These are phyloP conservation scores for Fusarium fujikuroi DNA, from an alignment of 2,329 filamentous ascomycete species.

Conservation along the genomic window DNA sequence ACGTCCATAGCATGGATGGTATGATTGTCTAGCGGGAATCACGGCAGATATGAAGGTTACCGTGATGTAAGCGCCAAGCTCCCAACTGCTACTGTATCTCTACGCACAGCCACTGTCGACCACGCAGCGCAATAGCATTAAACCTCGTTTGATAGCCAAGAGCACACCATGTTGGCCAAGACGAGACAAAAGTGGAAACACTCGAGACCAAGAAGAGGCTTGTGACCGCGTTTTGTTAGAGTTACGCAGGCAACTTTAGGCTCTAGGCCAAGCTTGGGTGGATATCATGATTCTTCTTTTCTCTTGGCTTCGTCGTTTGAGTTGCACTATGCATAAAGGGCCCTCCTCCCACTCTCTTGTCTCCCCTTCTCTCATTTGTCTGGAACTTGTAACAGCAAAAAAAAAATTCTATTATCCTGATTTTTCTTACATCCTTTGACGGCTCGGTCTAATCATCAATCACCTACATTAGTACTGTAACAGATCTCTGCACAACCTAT, in stretches of 20 bases:
- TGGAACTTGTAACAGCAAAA: not conserved
- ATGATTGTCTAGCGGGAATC: not conserved
- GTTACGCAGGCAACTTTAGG: constrained; percentile 20
- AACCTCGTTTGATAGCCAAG: constrained; percentile 25
- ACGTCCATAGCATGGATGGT: not conserved
- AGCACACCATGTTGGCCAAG: constrained; percentile 7
- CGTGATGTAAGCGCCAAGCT: constrained; percentile 34
- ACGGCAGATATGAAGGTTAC: constrained; percentile 2
- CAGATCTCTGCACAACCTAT: constrained; percentile 7
- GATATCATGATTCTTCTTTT: constrained; percentile 9
- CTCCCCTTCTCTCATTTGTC: not conserved
- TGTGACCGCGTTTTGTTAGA: constrained; percentile 19
- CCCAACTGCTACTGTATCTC: constrained; percentile 1
- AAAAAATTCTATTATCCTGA: not conserved
- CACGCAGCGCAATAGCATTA: not conserved
- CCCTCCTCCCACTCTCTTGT: constrained; percentile 20
- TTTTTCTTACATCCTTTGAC: constrained; percentile 1
- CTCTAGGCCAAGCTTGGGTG: constrained; percentile 18
- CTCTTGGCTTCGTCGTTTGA: constrained; percentile 8
- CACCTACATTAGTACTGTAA: not conserved
- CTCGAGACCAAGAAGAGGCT: not conserved
- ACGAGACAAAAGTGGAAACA: constrained; percentile 28
- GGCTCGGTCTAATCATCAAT: constrained; percentile 8
- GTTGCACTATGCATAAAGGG: constrained; percentile 18
- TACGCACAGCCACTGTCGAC: constrained; percentile 25